A percentile compares a stretch with the other conserved stretches of the same genome.
phyloP scores from a whole-genome alignment of 768 basidiomycete species.

The Pilatotrama ljubarskyi region DNA sequence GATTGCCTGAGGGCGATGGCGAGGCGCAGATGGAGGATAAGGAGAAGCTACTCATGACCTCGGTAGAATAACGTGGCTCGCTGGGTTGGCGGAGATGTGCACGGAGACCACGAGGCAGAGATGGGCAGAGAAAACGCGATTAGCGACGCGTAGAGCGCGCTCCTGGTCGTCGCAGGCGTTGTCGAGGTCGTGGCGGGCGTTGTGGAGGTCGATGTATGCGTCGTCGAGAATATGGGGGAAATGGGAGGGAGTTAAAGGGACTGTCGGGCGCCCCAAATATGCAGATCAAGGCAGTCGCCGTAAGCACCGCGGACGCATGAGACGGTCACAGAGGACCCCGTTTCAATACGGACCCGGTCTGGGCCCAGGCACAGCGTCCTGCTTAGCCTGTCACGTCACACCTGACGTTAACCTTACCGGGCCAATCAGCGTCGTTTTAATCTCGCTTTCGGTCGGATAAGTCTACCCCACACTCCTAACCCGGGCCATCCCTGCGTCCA shows the following conservation, averaged over 20 bases:
- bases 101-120: conserved; percentile 25
- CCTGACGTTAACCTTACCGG: not conserved
- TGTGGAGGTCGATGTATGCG: conserved; percentile 14
- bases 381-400: conserved; percentile 15
- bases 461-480: conserved; percentile 9
- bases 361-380: conserved; percentile 6
- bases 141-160: conserved; percentile 19
- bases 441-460: conserved; percentile 7
- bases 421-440: conserved; percentile 6
- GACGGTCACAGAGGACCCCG: conserved; percentile 3
- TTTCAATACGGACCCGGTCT: conserved; percentile 9
- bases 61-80: conserved; percentile 26
- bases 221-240: conserved; percentile 3
- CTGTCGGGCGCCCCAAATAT: conserved; percentile 16
- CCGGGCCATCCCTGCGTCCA: not conserved
- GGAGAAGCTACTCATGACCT: conserved; percentile 27
- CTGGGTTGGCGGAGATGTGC: conserved; percentile 25
- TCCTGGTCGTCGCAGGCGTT: conserved; percentile 9
- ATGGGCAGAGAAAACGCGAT: conserved; percentile 10
- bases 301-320: conserved; percentile 1
- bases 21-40: conserved; percentile 22
- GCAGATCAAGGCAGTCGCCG: conserved; percentile 9
- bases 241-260: not conserved
- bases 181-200: conserved; percentile 10
- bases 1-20: conserved; percentile 17